phyloP scores from a whole-genome alignment of 1,139 yeast species.

The Sugiyamaella sp. region DNA sequence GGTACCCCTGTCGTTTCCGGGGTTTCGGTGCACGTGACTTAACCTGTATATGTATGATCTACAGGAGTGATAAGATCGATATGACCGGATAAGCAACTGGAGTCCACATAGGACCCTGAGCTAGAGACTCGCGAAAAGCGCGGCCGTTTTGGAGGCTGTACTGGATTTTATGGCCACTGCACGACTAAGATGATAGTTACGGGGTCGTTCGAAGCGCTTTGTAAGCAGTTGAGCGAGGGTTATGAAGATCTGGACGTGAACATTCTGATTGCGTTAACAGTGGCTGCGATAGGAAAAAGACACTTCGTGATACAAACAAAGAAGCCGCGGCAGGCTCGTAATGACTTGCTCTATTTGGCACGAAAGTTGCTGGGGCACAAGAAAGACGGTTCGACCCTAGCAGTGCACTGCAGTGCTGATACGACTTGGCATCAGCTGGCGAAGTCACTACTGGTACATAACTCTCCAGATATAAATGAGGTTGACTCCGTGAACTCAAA shows the following conservation, averaged over 20 bases:
- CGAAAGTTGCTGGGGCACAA: slow-evolving; percentile 26
- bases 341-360: slow-evolving; percentile 12
- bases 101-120: no score
- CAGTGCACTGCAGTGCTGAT: slow-evolving; percentile 16
- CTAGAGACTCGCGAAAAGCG: no score
- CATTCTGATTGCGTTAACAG: slow-evolving; percentile 28
- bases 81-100: no score
- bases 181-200: not conserved
- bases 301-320: slow-evolving; percentile 36
- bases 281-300: slow-evolving; percentile 33
- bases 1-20: no score
- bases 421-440: slow-evolving; percentile 22
- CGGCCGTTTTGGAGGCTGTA: not conserved
- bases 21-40: no score
- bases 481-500: not conserved
- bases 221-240: slow-evolving; percentile 14
- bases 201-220: slow-evolving; percentile 21
- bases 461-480: not conserved
- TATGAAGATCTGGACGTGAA: slow-evolving; percentile 25
- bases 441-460: slow-evolving; percentile 6
- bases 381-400: not conserved
- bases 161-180: no score
- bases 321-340: slow-evolving; percentile 7
- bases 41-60: no score
- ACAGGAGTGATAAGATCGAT: no score